Conservation (phyloP, 192 early-diverging fungal genomes). For the Backusella tarrabulga region DNA sequence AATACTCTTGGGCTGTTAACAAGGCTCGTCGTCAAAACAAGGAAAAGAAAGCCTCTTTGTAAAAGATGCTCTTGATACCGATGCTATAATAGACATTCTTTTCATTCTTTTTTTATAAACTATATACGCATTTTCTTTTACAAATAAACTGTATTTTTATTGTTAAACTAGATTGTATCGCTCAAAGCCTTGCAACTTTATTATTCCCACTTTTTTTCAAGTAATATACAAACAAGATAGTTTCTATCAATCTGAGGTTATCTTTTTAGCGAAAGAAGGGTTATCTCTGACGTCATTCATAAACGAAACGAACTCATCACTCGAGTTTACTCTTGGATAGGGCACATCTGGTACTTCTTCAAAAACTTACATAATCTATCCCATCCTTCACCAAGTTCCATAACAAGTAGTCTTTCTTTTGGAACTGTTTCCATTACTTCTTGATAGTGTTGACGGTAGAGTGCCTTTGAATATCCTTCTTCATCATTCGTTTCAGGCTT, state of each 20-base stretch:
- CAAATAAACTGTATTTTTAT: too few species aligned
- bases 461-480: neutral
- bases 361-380: neutral
- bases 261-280: neutral
- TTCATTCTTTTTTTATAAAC: too few species aligned
- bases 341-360: neutral
- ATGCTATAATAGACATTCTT: too few species aligned
- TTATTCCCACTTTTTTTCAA: too few species aligned
- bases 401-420: neutral
- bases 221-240: too few species aligned
- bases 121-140: too few species aligned
- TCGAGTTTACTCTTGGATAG: neutral
- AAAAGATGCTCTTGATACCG: too few species aligned
- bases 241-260: too few species aligned
- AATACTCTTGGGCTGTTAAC: constrained; percentile 52
- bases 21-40: neutral
- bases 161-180: too few species aligned
- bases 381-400: constrained; percentile 13
- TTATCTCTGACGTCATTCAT: neutral
- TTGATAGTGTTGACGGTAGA: neutral
- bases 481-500: neutral
- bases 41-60: too few species aligned
- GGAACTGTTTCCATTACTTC: neutral
- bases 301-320: neutral
- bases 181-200: too few species aligned